Evolutionary conservation across 1,284 basidiomycete genomes (phyloP).

Genomic region (Ganoderma meredithae): DNA sequence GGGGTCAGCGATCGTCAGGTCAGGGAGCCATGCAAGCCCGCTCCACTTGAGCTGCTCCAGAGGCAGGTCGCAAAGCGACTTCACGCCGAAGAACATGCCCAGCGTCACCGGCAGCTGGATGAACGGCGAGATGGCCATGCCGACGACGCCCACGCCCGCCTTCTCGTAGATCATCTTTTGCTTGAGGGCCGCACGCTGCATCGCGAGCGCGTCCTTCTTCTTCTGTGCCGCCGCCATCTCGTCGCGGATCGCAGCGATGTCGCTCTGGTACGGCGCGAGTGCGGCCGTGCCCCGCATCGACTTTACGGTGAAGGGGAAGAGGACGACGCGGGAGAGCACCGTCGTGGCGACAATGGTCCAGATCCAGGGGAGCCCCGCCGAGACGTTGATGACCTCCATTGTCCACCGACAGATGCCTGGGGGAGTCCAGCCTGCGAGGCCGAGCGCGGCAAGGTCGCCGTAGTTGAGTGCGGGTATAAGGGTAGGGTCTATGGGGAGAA

Average conservation of each 20-base stretch:
- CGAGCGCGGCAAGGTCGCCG: constrained; percentile 83
- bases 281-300: constrained; percentile 73
- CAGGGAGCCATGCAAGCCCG: constrained; percentile 79
- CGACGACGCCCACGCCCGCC: constrained; percentile 72
- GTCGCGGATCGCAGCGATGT: constrained; percentile 64
- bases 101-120: constrained; percentile 85
- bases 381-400: constrained; percentile 79
- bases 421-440: constrained; percentile 70
- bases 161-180: constrained; percentile 73
- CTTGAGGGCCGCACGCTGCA: constrained; percentile 62
- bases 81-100: constrained; percentile 87
- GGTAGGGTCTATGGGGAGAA: constrained; percentile 19
- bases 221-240: constrained; percentile 48
- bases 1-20: constrained; percentile 85
- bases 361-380: constrained; percentile 87
- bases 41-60: constrained; percentile 80
- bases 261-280: constrained; percentile 70
- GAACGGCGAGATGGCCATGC: constrained; percentile 67
- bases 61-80: constrained; percentile 75
- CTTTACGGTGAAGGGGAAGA: constrained; percentile 77
- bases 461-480: constrained; percentile 60
- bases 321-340: constrained; percentile 68
- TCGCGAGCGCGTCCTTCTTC: constrained; percentile 57
- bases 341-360: constrained; percentile 82
- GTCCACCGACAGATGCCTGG: constrained; percentile 48